These are phyloP conservation scores for Plasmopara viticola DNA, from an alignment of 352 stramenopile species.

Conservation along the genomic window DNA sequence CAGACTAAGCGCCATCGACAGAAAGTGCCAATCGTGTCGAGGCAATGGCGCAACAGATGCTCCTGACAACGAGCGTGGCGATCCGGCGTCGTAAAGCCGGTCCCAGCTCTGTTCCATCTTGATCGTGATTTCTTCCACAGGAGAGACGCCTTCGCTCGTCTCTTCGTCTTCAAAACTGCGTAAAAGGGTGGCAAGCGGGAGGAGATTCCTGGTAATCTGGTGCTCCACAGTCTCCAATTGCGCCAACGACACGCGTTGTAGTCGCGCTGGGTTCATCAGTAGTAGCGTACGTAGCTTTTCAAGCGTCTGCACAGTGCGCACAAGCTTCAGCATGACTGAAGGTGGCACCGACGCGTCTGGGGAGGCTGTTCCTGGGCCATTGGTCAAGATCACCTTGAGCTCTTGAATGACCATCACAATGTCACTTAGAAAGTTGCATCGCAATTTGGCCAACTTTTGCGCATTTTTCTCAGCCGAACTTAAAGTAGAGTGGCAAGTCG, in stretches of 20 bases:
- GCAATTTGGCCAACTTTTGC: conserved; percentile 22
- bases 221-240: conserved; percentile 29
- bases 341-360: conserved; percentile 12
- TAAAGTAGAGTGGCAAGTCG: neutral
- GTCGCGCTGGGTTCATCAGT: conserved; percentile 18
- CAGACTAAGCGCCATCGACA: conserved; percentile 36
- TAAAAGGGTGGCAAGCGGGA: conserved; percentile 30
- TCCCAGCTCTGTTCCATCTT: conserved; percentile 19
- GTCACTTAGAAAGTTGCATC: conserved; percentile 20
- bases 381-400: conserved; percentile 25
- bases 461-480: conserved; percentile 4
- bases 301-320: conserved; percentile 32
- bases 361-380: conserved; percentile 17
- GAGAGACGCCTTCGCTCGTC: neutral
- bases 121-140: neutral
- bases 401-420: conserved; percentile 31
- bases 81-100: conserved; percentile 7
- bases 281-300: conserved; percentile 28
- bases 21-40: conserved; percentile 25
- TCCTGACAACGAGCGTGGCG: conserved; percentile 26
- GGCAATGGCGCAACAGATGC: conserved; percentile 7
- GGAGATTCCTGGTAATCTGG: conserved; percentile 31
- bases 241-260: conserved; percentile 20
- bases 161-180: conserved; percentile 26
- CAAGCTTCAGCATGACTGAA: conserved; percentile 25